Percentiles rank a stretch among this genome's conserved stretches.
Evolutionary conservation across 768 basidiomycete species (phyloP).

Genomic region (Boletus patriciae): DNA sequence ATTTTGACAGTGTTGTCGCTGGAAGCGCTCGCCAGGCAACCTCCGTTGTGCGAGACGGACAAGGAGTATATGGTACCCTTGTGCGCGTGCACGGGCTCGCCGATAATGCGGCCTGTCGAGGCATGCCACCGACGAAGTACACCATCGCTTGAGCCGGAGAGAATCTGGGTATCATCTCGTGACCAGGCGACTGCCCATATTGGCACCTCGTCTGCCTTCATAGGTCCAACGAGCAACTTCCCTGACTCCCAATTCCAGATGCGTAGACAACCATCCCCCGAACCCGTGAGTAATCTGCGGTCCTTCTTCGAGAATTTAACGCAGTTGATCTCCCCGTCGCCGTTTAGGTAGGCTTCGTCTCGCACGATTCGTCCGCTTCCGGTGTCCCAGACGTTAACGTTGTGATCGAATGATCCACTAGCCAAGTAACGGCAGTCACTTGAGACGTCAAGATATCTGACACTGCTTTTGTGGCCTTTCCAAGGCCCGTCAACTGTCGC

Average conservation of each 20-base stretch:
- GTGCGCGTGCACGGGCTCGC: conserved; percentile 25
- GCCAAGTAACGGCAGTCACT: conserved; percentile 29
- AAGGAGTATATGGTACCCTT: conserved; percentile 28
- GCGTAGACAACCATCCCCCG: conserved; percentile 29
- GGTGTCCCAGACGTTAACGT: conserved; percentile 32
- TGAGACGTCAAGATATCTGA: conserved; percentile 30
- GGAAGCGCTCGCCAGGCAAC: conserved; percentile 30
- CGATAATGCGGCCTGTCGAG: conserved; percentile 21
- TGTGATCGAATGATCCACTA: conserved; percentile 35
- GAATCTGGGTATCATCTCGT: conserved; percentile 28
- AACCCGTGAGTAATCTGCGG: conserved; percentile 30
- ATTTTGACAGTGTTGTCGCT: conserved; percentile 31
- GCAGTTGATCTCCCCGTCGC: conserved; percentile 28
- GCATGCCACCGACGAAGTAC: conserved; percentile 27
- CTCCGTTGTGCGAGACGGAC: conserved; percentile 28
- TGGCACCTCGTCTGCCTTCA: conserved; percentile 21
- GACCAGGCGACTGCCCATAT: conserved; percentile 34
- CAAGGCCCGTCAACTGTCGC: conserved; percentile 20
- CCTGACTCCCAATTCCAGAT: conserved; percentile 31
- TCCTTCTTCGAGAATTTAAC: conserved; percentile 28
- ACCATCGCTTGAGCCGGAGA: conserved; percentile 27
- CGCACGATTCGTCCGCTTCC: conserved; percentile 25
- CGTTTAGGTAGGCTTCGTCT: conserved; percentile 22
- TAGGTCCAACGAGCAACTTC: conserved; percentile 27
- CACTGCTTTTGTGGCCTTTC: conserved; percentile 26